These are phyloP conservation scores for Chimonanthus praecox DNA, from an alignment of 164 flowering plant genomes.

Conservation along the genomic window DNA sequence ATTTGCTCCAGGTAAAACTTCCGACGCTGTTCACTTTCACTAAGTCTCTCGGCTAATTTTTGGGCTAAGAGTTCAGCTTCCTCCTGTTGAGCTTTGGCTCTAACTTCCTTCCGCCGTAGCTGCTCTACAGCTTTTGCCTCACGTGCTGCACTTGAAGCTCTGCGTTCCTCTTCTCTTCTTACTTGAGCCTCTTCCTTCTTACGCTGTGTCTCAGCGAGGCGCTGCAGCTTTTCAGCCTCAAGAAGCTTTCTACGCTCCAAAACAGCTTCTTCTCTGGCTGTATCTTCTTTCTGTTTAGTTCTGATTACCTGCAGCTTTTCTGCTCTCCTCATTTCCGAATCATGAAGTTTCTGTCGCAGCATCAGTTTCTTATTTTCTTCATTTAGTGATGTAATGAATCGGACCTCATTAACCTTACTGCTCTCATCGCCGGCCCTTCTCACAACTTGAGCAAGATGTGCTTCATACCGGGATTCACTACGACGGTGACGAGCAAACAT, in stretches of 20 bases:
- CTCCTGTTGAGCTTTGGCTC: slow-evolving; percentile 94
- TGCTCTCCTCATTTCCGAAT: slow-evolving; percentile 91
- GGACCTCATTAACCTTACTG: slow-evolving; percentile 94
- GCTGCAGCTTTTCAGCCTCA: slow-evolving; percentile 90
- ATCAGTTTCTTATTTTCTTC: slow-evolving; percentile 88
- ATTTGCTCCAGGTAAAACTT: slow-evolving; percentile 90
- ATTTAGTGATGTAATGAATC: slow-evolving; percentile 92
- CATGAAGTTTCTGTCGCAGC: slow-evolving; percentile 82
- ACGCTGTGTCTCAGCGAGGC: slow-evolving; percentile 87
- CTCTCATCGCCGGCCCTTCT: slow-evolving; percentile 97
- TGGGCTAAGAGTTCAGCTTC: slow-evolving; percentile 95
- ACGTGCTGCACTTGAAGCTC: slow-evolving; percentile 92
- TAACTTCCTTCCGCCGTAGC: slow-evolving; percentile 67
- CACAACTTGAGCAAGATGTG: slow-evolving; percentile 84
- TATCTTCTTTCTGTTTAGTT: slow-evolving; percentile 84
- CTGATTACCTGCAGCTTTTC: slow-evolving; percentile 80
- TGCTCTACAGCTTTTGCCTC: slow-evolving; percentile 89
- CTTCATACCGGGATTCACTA: slow-evolving; percentile 90
- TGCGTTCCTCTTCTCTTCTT: slow-evolving; percentile 94
- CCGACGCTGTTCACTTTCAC: slow-evolving; percentile 93
- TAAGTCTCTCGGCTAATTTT: slow-evolving; percentile 84
- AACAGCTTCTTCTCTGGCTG: slow-evolving; percentile 97
- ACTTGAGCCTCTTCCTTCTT: slow-evolving; percentile 92
- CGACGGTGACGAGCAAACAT: slow-evolving; percentile 91
- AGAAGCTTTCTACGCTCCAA: slow-evolving; percentile 78